Percentiles rank a stretch among this genome's conserved stretches.
These are phyloP conservation scores for Drechslerella coelobrocha DNA, from an alignment of 2,329 filamentous ascomycete genomes.

Conservation along the genomic window DNA sequence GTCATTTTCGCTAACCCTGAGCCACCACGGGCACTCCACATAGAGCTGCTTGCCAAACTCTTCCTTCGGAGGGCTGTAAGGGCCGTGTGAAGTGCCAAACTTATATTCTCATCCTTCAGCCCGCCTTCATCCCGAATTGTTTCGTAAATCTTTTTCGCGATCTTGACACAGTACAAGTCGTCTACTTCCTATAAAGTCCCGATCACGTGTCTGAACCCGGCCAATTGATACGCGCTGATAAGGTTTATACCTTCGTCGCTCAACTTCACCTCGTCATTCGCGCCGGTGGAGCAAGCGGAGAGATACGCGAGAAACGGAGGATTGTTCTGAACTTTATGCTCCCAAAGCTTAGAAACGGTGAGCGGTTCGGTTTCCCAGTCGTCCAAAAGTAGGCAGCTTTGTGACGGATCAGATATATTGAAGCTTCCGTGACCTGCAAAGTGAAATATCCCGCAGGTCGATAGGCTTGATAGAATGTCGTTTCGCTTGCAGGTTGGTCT, in stretches of 20 bases:
- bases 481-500: conserved; percentile 33
- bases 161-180: too few species aligned
- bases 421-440: conserved; percentile 58
- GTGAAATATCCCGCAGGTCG: conserved; percentile 48
- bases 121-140: too few species aligned
- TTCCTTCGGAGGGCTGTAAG: too few species aligned
- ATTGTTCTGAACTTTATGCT: background rate
- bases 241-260: conserved; percentile 17
- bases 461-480: conserved; percentile 54
- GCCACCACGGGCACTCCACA: too few species aligned
- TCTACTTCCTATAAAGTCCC: conserved; percentile 60
- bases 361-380: conserved; percentile 9
- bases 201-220: conserved; percentile 51
- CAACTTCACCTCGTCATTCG: background rate
- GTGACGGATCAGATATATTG: conserved; percentile 55
- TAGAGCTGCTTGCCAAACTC: too few species aligned
- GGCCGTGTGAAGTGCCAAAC: too few species aligned
- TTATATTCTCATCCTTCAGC: too few species aligned
- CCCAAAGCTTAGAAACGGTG: background rate
- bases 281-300: conserved; percentile 21
- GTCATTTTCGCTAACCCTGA: too few species aligned
- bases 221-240: conserved; percentile 8
- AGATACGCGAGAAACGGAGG: conserved; percentile 18
- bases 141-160: too few species aligned
- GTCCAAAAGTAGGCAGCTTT: conserved; percentile 55